Conservation (phyloP, 2,329 filamentous ascomycete genomes). For the Exophiala sp. region DNA sequence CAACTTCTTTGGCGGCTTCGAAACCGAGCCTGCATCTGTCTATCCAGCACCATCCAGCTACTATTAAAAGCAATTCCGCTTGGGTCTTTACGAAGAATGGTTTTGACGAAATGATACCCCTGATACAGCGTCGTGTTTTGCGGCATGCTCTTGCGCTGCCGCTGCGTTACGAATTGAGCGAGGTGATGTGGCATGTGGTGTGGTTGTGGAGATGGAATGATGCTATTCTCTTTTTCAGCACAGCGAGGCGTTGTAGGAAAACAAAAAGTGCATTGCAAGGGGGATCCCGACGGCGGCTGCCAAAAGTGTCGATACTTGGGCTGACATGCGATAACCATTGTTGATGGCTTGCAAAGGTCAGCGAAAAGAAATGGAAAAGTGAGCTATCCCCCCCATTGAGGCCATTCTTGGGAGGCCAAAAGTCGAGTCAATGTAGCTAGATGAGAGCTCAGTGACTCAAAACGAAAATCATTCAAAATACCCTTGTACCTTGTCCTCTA, state of each 20-base stretch:
- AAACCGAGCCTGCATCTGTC: not conserved
- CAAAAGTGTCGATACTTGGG: no score
- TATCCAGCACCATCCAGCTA: conserved; percentile 11
- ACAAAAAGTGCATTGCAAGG: not conserved
- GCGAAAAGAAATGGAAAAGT: conserved; percentile 1
- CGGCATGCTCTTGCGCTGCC: no score
- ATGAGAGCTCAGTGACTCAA: no score
- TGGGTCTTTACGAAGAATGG: not conserved
- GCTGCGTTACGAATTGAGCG: no score
- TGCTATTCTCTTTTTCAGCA: not conserved
- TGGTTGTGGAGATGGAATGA: not conserved
- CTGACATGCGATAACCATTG: no score
- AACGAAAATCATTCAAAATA: no score
- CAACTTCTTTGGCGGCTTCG: conserved; percentile 18
- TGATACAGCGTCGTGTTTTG: no score
- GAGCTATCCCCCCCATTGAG: not conserved
- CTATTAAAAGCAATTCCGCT: not conserved
- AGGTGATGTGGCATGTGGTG: no score
- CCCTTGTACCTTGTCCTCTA: no score
- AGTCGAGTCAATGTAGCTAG: no score
- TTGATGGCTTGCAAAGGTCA: not conserved
- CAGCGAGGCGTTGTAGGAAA: not conserved
- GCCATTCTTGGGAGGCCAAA: no score
- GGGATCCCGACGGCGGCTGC: not conserved
- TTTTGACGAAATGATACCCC: no score